Percentiles rank a stretch among this genome's conserved stretches.
Conservation (phyloP, 2,329 filamentous ascomycete genomes). For the Beauveria scarabaeidicola region DNA sequence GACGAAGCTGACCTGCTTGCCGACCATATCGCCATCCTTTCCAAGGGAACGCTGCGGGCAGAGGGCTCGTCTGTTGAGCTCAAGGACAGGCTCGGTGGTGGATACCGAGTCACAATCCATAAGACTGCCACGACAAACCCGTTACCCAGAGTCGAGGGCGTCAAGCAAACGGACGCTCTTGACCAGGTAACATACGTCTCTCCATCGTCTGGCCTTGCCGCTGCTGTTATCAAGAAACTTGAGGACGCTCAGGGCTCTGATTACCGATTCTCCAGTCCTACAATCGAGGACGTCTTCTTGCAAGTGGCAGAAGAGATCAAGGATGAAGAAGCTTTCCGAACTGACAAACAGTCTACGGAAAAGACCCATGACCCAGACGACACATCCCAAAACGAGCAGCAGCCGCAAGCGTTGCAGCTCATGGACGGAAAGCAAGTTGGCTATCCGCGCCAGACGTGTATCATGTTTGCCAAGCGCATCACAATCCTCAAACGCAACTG, state of each 20-base stretch:
- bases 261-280: slow-evolving; percentile 81
- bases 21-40: slow-evolving; percentile 82
- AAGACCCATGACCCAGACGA: slow-evolving; percentile 12
- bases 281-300: slow-evolving; percentile 88
- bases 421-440: slow-evolving; percentile 62
- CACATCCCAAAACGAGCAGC: slow-evolving; percentile 17
- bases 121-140: slow-evolving; percentile 43
- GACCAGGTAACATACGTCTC: slow-evolving; percentile 69
- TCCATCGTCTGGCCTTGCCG: slow-evolving; percentile 59
- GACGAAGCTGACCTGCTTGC: slow-evolving; percentile 87
- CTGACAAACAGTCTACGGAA: slow-evolving; percentile 17
- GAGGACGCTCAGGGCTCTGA: slow-evolving; percentile 60
- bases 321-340: slow-evolving; percentile 35
- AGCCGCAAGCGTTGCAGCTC: slow-evolving; percentile 40
- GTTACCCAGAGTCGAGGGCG: slow-evolving; percentile 44
- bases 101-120: slow-evolving; percentile 72
- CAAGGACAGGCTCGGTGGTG: slow-evolving; percentile 73
- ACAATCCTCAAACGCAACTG: slow-evolving; percentile 73
- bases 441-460: slow-evolving; percentile 59
- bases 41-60: slow-evolving; percentile 73
- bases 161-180: slow-evolving; percentile 50
- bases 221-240: slow-evolving; percentile 60
- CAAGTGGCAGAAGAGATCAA: slow-evolving; percentile 73
- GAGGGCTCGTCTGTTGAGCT: slow-evolving; percentile 78
- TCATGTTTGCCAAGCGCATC: slow-evolving; percentile 69